Base-by-base conservation (phyloP, 306 rosid genomes). In the Cucumis melo region DNA sequence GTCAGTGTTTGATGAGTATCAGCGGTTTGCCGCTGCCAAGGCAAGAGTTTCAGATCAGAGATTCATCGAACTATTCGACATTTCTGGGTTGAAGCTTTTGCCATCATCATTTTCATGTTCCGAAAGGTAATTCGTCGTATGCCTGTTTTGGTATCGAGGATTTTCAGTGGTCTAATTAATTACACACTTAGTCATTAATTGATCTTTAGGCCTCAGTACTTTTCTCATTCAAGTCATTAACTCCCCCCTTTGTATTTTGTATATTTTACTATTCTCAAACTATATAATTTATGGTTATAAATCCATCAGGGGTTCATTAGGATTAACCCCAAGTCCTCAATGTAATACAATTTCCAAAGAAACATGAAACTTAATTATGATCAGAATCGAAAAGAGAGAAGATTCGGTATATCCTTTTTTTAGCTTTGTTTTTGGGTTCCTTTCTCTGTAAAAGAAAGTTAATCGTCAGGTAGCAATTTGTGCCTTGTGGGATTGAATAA, bases 11-110 rank as follows among this genome's bases (percentile, higher is more conserved):
- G 92, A 88, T 5, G 99, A 95, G 82, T 95, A 95, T 87, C 97
- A 88, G 78, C 89, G 98, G 5, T 95, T 90, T 82, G 98, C 99
- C 46, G 99, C 99, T 15, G 96, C 99, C 6, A 95, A 95, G 86
- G 93, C 99, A 67, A 87, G 99, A 89, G 87, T 92, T 82, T 84
- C 98, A 34, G 99, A 95, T 85, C 92, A 90, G 83, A 89, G 97
- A 80, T 95, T 92, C 80, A 88, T 95, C 80, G 99, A 95, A 84
- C 77, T 86, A 82, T 95, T 95, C 79, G 99, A 95, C 74, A 84
- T 86, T 84, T 90, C 97, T 16, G 88, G 85, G 85, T 39, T 92
- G 87, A 87, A 86, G 79, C 88, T 88, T 86, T 60, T 86, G 77
- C 92, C 98, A 5, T 23, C 86, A 78, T 32, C 99, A 12, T 85